Base-by-base conservation (phyloP, 148 eudicot species). In the Diospyros kaki region DNA sequence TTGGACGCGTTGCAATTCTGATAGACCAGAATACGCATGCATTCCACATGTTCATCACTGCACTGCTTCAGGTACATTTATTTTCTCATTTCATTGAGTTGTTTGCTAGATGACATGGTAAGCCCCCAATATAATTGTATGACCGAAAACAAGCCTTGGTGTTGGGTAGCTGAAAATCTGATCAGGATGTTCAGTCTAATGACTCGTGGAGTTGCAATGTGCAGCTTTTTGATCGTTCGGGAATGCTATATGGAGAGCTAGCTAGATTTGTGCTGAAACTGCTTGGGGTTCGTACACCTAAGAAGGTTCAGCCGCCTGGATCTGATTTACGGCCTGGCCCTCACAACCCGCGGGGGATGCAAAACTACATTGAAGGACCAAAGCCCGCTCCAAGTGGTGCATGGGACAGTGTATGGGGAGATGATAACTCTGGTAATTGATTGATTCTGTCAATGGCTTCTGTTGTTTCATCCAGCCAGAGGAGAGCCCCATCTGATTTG, bases 21-120 rank as follows among this genome's bases (percentile, higher is more conserved):
- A 88, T 94, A 4, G 97, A 94, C 84, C 98, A 94, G 82, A 94
- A 94, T 77, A 92, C 97, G 1, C 96, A 95, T 66, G 94, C 97
- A 58, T 89, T 95, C 80, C 99, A 95, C 76, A 76, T 92, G 86
- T 92, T 95, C 81, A 95, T 92, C 88, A 58, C 90, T 41, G 97
- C 99, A 15, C 92, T 95, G 75, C 90, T 95, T 66, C 96, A 90
- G 99, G 97, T 95, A 82, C 67, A 71, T 60, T 40, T 70, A 41
- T 63, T 76, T 69, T 17, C 46, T 72, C n/a, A 5, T 46, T 72
- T 5, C 11, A 58, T 14, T 39, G 40, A 51, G n/a, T 74, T 51
- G 9, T 39, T 56, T 73, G 50, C 41, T 61, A 52, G 52, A 56
- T 75, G 45, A 53, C 38, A 59, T 60, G 6, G 12, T 9, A 9